Base-by-base conservation (phyloP, 1,139 yeast species). In the Martiniozyma asiatica region DNA sequence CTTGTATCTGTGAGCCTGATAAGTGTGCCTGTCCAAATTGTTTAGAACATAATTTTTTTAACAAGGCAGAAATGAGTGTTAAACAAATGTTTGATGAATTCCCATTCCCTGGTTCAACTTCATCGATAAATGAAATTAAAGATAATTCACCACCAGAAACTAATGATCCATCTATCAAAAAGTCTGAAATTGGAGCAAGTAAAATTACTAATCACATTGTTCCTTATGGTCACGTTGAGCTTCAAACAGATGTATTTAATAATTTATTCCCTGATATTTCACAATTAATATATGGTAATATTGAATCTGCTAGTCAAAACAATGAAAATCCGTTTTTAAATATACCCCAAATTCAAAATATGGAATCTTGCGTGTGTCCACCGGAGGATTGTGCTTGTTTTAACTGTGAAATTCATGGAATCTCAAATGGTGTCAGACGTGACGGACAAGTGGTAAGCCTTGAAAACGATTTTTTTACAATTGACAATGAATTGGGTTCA, bases 341-440 rank as follows among this genome's bases (percentile, higher is more conserved):
- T 11, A 7, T 12, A n/a, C 8, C 18, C 8, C 22, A 30, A 10
- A 14, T 8, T 9, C 21, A 16, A 11, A 4, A 19, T 5, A 10
- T 20, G 8, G 8, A 24, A 6, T 5, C 8, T 17, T 30, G 32
- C 18, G 12, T 8, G 7, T 70, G 77, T 49, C 53, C 63, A 0
- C 51, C 58, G 1, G 62, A 62, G 21, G 54, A 56, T 4, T 70
- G 77, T 45, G 63, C 56, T 21, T 70, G 77, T 44, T 50, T 56
- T 22, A 65, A 68, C 39, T 70, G 76, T 50, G 73, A 62, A 35
- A 52, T 61, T 3, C 77, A 70, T 44, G 73, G 74, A 2, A 69
- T 67, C 8, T 58, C 64, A 11, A 57, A 68, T 38, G 76, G 76
- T 2, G 45, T 61, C 30, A 58, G 61, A 36, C 38, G 63, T 30